Percentiles rank a stretch among this genome's conserved stretches.
These are phyloP conservation scores for Dalechampia spathulata DNA, from an alignment of 441 rosid species.

Conservation along the genomic window DNA sequence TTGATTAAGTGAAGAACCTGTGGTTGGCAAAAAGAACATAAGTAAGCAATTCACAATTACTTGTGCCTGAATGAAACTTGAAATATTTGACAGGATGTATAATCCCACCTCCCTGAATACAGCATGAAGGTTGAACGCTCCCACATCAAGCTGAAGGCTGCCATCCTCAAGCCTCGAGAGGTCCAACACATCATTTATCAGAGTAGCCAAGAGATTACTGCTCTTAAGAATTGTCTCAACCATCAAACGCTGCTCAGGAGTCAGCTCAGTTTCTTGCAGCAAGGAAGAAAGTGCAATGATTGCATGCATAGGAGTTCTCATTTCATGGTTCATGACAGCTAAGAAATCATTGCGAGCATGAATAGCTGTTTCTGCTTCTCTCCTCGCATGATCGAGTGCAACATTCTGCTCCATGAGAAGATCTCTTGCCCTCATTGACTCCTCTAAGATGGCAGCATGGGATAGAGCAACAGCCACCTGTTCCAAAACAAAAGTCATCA, in stretches of 20 bases:
- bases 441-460: conserved; percentile 95
- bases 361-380: conserved; percentile 95
- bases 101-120: conserved; percentile 66
- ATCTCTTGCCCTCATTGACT: conserved; percentile 97
- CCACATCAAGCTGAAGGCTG: conserved; percentile 80
- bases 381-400: conserved; percentile 86
- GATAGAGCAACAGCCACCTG: conserved; percentile 99
- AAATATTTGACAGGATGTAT: background rate
- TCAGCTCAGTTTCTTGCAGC: conserved; percentile 92
- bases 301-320: conserved; percentile 99
- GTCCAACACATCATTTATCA: conserved; percentile 94
- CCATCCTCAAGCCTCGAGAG: conserved; percentile 99
- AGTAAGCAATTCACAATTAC: background rate
- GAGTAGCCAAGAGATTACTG: conserved; percentile 80
- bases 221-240: conserved; percentile 94
- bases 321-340: conserved; percentile 99
- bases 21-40: conserved; percentile 18
- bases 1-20: conserved; percentile 84
- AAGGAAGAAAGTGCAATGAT: conserved; percentile 91
- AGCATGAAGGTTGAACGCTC: conserved; percentile 57
- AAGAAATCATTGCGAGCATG: conserved; percentile 96
- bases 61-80: conserved; percentile 3
- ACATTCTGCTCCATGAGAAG: conserved; percentile 96
- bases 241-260: conserved; percentile 94
- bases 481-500: conserved; percentile 13